Conservation (phyloP, 345 rosid species). For the Populus simonii region DNA sequence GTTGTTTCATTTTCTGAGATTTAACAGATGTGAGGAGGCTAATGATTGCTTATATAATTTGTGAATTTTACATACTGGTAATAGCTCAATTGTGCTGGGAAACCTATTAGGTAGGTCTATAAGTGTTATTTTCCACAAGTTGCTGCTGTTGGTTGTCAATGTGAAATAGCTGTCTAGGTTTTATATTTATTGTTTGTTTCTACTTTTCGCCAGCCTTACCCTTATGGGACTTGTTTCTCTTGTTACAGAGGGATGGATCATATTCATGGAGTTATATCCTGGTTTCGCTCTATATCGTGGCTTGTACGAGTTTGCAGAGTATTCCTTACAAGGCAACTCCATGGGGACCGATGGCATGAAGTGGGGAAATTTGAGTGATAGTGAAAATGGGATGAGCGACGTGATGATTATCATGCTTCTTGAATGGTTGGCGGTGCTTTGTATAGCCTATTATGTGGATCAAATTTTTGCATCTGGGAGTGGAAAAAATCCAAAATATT, state of each 20-base stretch:
- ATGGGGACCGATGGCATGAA: constrained; percentile 66
- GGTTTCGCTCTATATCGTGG: constrained; percentile 85
- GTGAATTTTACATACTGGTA: background rate
- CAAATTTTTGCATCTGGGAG: constrained; percentile 49
- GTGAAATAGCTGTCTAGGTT: background rate
- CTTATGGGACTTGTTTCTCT: constrained; percentile 9
- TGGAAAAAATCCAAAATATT: constrained; percentile 49
- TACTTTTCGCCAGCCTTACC: background rate
- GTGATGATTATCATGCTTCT: constrained; percentile 55
- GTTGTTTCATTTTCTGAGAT: background rate
- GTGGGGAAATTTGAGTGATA: constrained; percentile 60
- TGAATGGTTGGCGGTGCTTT: constrained; percentile 70
- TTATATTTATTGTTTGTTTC: background rate
- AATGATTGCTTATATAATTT: background rate
- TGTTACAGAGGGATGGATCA: constrained; percentile 61
- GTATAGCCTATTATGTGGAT: constrained; percentile 69
- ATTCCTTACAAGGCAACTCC: constrained; percentile 43
- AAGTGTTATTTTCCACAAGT: background rate
- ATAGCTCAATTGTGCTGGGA: background rate
- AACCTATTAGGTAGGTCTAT: background rate
- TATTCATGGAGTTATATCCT: constrained; percentile 74
- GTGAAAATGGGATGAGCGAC: constrained; percentile 58
- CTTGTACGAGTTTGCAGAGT: constrained; percentile 68
- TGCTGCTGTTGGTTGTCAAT: background rate
- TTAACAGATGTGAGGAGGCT: background rate